Evolutionary conservation across 768 basidiomycete species (phyloP), one percentile per base, ranked within the genome.

Genomic region (Kwoniella bestiolae): DNA sequence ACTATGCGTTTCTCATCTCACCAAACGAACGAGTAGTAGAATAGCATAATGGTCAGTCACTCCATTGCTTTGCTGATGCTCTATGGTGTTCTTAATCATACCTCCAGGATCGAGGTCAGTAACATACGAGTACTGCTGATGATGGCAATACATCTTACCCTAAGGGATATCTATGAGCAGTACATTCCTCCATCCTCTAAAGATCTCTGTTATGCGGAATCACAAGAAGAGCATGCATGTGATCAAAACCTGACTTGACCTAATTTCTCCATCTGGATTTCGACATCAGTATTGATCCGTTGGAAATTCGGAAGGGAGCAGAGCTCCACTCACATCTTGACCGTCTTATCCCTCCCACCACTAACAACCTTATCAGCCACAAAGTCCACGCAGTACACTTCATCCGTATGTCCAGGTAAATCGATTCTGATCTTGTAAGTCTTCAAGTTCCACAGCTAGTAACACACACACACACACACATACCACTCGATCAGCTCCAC

Each of bases 321-420:
- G 14, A 1, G 18, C 12, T 14, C 18, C 0, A 83, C 91, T 71
- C 77, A 96, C 92, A 98, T 97, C 83, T 96, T 96, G 11, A 97
- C 87, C 21, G 87, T 90, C 73, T 88, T 87, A 82, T 98, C 95
- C 47, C 90, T 83, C 14, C 95, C 95, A n/a, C 94, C 95, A 77
- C 92, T 95, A 69, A 96, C 93, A n/a, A 97, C 86, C 80, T 99
- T 99, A 83, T 99, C 95, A 0, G 94, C 94, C 1, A 99, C 94
- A 78, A 96, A 99, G 81, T 98, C 95, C 16, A 99, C 95, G 75
- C 95, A 97, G 82, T 97, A 98, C 35, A 99, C 94, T 80, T 99
- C 95, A 71, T 99, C 95, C 1, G 90, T 91, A 79, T 99, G 95
- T 21, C 95, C 95, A 0, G 94, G 92, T 18, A 99, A 87, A 80